Conservation (phyloP, 2,329 filamentous ascomycete species). For the Diaporthe sp. region DNA sequence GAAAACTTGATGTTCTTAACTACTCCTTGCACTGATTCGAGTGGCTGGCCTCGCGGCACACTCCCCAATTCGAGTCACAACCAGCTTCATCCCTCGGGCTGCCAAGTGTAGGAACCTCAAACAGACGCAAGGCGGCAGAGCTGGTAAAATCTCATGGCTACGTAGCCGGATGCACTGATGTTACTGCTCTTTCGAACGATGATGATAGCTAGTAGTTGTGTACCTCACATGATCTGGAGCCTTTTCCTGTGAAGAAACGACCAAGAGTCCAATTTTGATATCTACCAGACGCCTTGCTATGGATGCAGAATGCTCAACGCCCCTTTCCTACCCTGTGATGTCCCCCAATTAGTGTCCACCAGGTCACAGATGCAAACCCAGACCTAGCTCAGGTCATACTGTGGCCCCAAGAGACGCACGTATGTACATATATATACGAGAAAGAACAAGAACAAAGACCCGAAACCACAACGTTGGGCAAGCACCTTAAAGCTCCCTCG, state of each 20-base stretch:
- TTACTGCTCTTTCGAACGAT: too few species aligned
- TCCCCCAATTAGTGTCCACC: not conserved
- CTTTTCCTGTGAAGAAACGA: not conserved
- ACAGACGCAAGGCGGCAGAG: not conserved
- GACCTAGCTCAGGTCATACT: not conserved
- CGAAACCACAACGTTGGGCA: too few species aligned
- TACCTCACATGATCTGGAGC: not conserved
- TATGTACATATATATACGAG: not conserved
- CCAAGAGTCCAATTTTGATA: constrained; percentile 17
- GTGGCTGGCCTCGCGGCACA: too few species aligned
- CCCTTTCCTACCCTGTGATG: not conserved
- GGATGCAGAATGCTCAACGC: constrained; percentile 18
- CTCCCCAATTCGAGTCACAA: too few species aligned
- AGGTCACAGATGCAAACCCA: not conserved
- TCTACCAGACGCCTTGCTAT: constrained; percentile 41
- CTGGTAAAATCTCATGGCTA: not conserved
- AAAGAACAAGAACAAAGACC: not conserved
- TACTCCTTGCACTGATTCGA: too few species aligned
- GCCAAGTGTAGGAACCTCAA: too few species aligned
- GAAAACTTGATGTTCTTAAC: not conserved
- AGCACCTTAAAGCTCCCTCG: constrained; percentile 74
- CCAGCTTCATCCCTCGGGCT: too few species aligned
- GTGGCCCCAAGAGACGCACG: not conserved
- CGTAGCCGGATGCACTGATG: not conserved
- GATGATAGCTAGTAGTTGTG: not conserved